Evolutionary conservation across 805 yeast genomes (phyloP).

Genomic region (Hanseniaspora jakobsenii): DNA sequence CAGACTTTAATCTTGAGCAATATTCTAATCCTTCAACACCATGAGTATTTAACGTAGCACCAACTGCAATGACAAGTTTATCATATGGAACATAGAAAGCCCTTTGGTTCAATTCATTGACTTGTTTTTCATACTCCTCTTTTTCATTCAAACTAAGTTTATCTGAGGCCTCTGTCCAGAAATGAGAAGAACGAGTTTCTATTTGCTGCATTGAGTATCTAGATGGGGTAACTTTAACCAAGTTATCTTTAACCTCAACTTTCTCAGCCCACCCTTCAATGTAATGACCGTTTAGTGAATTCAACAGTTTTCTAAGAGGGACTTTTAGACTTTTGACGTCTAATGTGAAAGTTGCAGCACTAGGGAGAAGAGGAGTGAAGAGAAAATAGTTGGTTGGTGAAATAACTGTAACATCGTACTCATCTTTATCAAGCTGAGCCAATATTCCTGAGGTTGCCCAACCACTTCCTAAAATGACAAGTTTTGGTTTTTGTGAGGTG

Average conservation of each 20-base stretch:
- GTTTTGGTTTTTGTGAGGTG: conserved; percentile 37
- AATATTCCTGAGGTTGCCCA: conserved; percentile 59
- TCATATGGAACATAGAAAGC: conserved; percentile 60
- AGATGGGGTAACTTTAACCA: conserved; percentile 42
- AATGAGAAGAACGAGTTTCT: conserved; percentile 29
- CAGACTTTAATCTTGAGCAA: conserved; percentile 52
- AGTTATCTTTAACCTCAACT: conserved; percentile 42
- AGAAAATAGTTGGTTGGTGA: conserved; percentile 60
- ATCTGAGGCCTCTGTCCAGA: conserved; percentile 50
- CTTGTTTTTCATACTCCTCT: conserved; percentile 40
- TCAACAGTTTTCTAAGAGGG: conserved; percentile 47
- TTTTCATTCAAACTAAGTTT: conserved; percentile 44
- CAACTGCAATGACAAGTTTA: conserved; percentile 55
- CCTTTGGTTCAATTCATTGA: conserved; percentile 33
- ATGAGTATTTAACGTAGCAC: conserved; percentile 56
- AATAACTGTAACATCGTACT: conserved; percentile 52
- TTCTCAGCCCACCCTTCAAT: conserved; percentile 51
- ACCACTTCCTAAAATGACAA: conserved; percentile 56
- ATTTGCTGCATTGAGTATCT: conserved; percentile 32
- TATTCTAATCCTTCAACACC: conserved; percentile 59
- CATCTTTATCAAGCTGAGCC: conserved; percentile 39
- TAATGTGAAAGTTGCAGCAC: conserved; percentile 60
- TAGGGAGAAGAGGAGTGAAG: conserved; percentile 58
- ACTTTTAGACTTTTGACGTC: conserved; percentile 54
- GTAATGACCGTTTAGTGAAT: conserved; percentile 45